phyloP scores from a whole-genome alignment of 345 rosid species.

The Heritiera fomes region DNA sequence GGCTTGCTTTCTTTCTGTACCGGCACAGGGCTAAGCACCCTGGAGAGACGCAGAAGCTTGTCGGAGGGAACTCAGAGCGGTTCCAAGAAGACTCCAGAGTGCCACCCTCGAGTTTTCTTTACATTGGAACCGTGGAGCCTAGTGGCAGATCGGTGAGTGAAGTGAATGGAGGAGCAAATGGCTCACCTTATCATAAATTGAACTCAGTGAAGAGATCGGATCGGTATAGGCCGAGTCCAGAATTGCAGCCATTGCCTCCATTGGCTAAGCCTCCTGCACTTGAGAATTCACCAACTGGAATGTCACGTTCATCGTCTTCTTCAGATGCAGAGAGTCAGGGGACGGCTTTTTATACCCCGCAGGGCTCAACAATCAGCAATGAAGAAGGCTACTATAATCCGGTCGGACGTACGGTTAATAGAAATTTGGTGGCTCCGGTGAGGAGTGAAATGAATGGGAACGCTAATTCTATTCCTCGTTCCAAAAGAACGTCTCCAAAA shows the following conservation, averaged over 20 bases:
- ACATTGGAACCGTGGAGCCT: conserved; percentile 91
- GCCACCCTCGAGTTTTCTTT: conserved; percentile 74
- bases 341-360: conserved; percentile 75
- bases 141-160: conserved; percentile 48
- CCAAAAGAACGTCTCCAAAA: conserved; percentile 88
- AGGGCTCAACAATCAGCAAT: conserved; percentile 64
- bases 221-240: conserved; percentile 92
- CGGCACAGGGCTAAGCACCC: conserved; percentile 70
- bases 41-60: conserved; percentile 69
- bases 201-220: conserved; percentile 75
- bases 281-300: conserved; percentile 44
- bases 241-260: conserved; percentile 90
- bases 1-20: conserved; percentile 81
- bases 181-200: conserved; percentile 78
- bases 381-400: conserved; percentile 70
- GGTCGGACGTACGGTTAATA: conserved; percentile 35
- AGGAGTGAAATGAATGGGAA: conserved; percentile 27
- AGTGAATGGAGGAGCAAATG: conserved; percentile 41
- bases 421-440: conserved; percentile 22
- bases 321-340: conserved; percentile 67
- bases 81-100: conserved; percentile 50
- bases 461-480: conserved; percentile 53
- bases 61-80: conserved; percentile 58
- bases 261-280: conserved; percentile 51
- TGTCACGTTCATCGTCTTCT: conserved; percentile 59